Conservation (phyloP, 208 protist species). For the Trypanosoma avium region DNA sequence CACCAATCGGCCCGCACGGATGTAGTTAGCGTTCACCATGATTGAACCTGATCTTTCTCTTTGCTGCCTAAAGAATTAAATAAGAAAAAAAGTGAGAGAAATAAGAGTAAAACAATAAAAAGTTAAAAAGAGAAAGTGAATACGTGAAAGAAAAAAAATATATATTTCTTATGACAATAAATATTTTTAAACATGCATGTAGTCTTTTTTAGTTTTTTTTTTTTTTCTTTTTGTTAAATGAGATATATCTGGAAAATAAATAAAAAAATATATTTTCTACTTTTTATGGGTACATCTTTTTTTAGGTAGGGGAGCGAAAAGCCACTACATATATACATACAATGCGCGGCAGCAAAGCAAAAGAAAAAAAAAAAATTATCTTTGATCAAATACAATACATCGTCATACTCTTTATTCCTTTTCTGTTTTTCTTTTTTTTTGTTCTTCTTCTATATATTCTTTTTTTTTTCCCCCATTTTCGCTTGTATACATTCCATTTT, state of each 20-base stretch:
- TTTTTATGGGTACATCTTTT: too few relatives aligned
- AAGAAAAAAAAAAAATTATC: too few relatives aligned
- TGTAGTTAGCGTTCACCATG: conserved; percentile 54
- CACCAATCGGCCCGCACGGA: conserved; percentile 47
- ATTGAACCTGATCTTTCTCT: conserved; percentile 13
- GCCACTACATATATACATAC: too few relatives aligned
- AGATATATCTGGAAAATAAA: too few relatives aligned
- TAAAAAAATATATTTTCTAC: neutral
- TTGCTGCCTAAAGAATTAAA: conserved; percentile 17
- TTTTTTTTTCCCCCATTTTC: neutral
- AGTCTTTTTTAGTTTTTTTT: neutral
- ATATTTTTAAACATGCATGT: neutral
- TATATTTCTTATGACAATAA: neutral
- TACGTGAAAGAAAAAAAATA: conserved; percentile 2
- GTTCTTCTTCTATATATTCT: neutral
- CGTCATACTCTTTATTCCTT: too few relatives aligned
- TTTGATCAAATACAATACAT: too few relatives aligned
- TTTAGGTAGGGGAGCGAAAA: too few relatives aligned
- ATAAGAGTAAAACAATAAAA: conserved; percentile 17
- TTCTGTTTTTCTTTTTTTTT: neutral
- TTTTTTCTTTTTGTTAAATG: conserved; percentile 1
- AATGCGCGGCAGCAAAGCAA: too few relatives aligned
- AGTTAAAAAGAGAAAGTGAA: conserved; percentile 23
- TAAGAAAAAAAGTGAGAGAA: conserved; percentile 13
- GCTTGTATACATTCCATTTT: too few relatives aligned